Conservation (phyloP, 164 flowering plant species). For the Litsea cubeba region DNA sequence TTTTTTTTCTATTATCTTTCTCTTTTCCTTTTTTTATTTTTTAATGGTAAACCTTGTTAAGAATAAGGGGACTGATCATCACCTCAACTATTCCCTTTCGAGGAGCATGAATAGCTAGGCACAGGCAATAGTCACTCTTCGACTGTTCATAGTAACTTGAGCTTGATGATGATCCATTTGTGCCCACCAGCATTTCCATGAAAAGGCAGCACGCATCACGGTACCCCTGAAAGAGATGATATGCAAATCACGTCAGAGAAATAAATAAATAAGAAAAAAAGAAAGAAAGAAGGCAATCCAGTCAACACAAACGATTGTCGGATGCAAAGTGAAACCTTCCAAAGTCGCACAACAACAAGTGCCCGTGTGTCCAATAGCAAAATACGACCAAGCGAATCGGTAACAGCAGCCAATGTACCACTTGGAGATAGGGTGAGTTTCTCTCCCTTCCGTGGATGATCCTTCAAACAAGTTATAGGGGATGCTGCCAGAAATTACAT, state of each 20-base stretch:
- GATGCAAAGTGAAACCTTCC: slow-evolving; percentile 63
- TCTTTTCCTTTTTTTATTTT: background rate
- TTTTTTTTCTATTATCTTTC: no score
- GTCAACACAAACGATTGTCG: background rate
- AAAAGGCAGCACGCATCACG: slow-evolving; percentile 94
- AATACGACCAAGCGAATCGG: slow-evolving; percentile 99
- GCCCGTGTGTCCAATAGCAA: slow-evolving; percentile 95
- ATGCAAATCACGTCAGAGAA: slow-evolving; percentile 2
- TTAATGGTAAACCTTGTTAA: background rate
- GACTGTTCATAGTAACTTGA: slow-evolving; percentile 42
- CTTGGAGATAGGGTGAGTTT: slow-evolving; percentile 89
- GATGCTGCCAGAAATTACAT: slow-evolving; percentile 59
- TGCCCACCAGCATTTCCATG: slow-evolving; percentile 74
- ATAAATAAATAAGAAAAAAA: background rate
- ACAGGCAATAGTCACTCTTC: slow-evolving; percentile 84
- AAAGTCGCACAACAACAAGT: slow-evolving; percentile 93
- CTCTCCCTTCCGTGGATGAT: slow-evolving; percentile 93
- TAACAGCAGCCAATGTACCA: slow-evolving; percentile 96
- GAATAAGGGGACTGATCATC: slow-evolving; percentile 1
- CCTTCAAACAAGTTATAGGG: slow-evolving; percentile 86
- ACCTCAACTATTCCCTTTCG: slow-evolving; percentile 97
- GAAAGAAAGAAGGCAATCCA: background rate
- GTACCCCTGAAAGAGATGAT: slow-evolving; percentile 57
- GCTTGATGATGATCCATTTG: slow-evolving; percentile 40
- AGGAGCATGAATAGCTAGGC: slow-evolving; percentile 96